Base-by-base conservation (phyloP, 163 green algal genomes). In the Volvox carteri region DNA sequence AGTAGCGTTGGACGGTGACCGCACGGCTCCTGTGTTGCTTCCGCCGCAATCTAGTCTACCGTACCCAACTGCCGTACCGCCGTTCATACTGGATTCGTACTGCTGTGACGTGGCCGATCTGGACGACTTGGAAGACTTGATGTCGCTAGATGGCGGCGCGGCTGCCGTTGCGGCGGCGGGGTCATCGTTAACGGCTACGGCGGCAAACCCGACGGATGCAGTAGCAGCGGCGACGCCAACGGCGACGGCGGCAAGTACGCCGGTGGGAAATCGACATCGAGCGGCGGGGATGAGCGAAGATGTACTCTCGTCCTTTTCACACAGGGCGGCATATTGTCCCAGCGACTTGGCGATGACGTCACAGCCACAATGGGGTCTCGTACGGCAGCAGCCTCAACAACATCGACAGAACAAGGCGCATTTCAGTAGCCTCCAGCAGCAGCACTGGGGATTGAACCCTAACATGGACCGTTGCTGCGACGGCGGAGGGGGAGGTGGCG, bases 51-150 rank as follows among this genome's bases (percentile, higher is more conserved):
- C 19, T 8, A 4, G 42, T 23, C 46, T 19, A 8, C 28, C 44
- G 18, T 23, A 67, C 33, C 42, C 25, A 14, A 4, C 23, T 25
- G 46, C 14, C 37, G 75, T 41, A 68, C 0, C n/a, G 25, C 37
- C n/a, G n/a, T 7, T 76, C 25, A 37, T 76, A 48, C 67, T n/a
- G 30, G 30, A 48, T 72, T 28, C 60, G 60, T 72, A 72, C 25
- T 16, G 30, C 30, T 78, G 65, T 41, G 79, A 86, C 79, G 79
- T 86, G n/a, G 79, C 79, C 11, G 81, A 87, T 23, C 35, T 80
- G 46, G 65, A 30, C 16, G 81, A 87, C 8, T 39, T 80, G 4
- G 81, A 87, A 28, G 81, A 87, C 46, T 48, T 87, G 21, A 78
- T 87, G 46, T 87, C 81, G 3, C 67, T 87, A 23, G 81, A 72